Evolutionary conservation across 345 rosid species (phyloP), one percentile per base, ranked within the genome.

Genomic region (Pelargonium nanum): DNA sequence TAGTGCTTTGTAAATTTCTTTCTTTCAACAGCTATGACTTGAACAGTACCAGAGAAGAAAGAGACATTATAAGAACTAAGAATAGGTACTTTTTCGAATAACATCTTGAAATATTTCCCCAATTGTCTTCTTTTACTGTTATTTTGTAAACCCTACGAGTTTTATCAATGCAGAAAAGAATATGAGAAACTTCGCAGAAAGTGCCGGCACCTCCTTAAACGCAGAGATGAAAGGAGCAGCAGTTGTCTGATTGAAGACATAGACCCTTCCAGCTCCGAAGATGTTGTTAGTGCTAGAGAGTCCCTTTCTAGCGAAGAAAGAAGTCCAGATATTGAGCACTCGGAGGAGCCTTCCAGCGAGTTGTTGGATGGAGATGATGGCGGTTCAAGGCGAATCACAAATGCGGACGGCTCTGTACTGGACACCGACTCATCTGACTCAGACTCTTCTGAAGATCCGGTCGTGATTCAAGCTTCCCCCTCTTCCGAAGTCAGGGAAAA

Each of bases 111-210:
- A 21, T 45, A 32, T 20, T 26, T 59, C 20, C 44, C 22, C 48
- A 9, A 9, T 15, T 40, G 15, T 28, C 32, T 20, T 22, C 59
- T 23, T 40, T 10, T 40, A 40, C 15, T 40, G 9, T 40, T 40
- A 15, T 6, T 10, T 40, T 40, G 48, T 40, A 40, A 40, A 7
- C 48, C 16, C 15, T 12, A 40, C 2, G 0, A 12, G 15, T 40
- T 40, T 54, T 71, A 20, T 55, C 40, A 57, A 22, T 77, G 76
- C 82, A 92, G 98, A 72, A 87, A 83, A 77, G 79, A 76, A 52
- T 92, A 89, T 72, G 88, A 92, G 78, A 84, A 85, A 75, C 79
- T 92, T 7, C 89, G 98, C n/a, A 78, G 81, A 72, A 74, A 74
- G 62, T 87, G 97, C 68, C 70, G 74, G 55, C 77, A 54, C 65